Percentiles rank a stretch among this genome's conserved stretches.
These are phyloP conservation scores for Favolaschia claudopus DNA, from an alignment of 768 basidiomycete species.

Conservation along the genomic window DNA sequence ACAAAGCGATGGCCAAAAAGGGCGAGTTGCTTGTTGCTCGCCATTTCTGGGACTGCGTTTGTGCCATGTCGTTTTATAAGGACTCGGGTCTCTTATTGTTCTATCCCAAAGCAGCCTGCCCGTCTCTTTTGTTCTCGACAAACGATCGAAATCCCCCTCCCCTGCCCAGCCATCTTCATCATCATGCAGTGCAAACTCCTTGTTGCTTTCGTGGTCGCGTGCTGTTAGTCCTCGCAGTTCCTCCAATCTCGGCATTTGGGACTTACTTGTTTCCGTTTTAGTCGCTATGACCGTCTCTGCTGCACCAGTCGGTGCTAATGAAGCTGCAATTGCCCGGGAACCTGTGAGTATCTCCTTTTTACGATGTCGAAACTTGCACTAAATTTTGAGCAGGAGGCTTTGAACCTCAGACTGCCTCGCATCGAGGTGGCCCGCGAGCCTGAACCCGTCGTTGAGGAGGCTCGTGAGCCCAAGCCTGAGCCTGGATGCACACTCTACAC, in stretches of 20 bases:
- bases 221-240: slow-evolving; percentile 16
- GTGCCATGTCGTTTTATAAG: slow-evolving; percentile 6
- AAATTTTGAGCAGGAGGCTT: neutral
- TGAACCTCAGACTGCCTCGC: slow-evolving; percentile 2
- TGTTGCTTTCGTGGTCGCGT: slow-evolving; percentile 20
- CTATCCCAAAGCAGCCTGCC: slow-evolving; percentile 21
- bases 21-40: slow-evolving; percentile 17
- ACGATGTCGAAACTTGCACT: neutral
- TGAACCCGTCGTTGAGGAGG: neutral
- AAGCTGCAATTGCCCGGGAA: slow-evolving; percentile 4
- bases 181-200: slow-evolving; percentile 24
- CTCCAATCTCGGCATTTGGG: neutral
- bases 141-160: slow-evolving; percentile 5
- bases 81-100: slow-evolving; percentile 5
- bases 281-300: slow-evolving; percentile 25
- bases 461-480: slow-evolving; percentile 1
- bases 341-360: neutral
- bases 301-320: slow-evolving; percentile 21
- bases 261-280: slow-evolving; percentile 10
- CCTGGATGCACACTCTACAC: slow-evolving; percentile 25
- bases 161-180: slow-evolving; percentile 12
- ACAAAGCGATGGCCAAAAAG: slow-evolving; percentile 16
- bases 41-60: slow-evolving; percentile 12
- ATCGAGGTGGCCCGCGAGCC: slow-evolving; percentile 14
- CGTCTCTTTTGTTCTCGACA: slow-evolving; percentile 1